Conservation (phyloP, 1,139 yeast genomes). For the Hanseniaspora uvarum region DNA sequence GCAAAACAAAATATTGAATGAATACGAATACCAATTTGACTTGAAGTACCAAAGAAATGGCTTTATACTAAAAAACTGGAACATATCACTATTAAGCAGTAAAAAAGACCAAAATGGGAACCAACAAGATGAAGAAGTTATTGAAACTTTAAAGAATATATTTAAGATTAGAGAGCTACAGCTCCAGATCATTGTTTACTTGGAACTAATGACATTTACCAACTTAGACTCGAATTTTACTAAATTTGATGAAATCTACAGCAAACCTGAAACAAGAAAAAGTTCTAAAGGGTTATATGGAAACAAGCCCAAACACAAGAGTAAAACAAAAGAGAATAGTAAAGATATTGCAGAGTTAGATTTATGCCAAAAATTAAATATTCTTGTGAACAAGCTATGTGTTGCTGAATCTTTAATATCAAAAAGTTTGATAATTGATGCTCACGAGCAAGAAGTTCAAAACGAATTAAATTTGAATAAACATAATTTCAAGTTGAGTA, state of each 20-base stretch:
- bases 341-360: slow-evolving; percentile 20
- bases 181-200: slow-evolving; percentile 47
- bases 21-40: slow-evolving; percentile 15
- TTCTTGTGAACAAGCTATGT: slow-evolving; percentile 44
- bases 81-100: neutral
- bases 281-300: slow-evolving; percentile 21
- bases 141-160: slow-evolving; percentile 21
- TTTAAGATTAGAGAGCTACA: slow-evolving; percentile 60
- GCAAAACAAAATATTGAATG: neutral
- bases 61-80: slow-evolving; percentile 9
- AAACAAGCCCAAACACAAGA: slow-evolving; percentile 21
- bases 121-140: neutral
- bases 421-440: neutral
- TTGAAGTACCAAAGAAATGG: neutral
- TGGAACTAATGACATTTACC: slow-evolving; percentile 37
- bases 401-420: slow-evolving; percentile 42
- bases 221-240: slow-evolving; percentile 29
- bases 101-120: neutral
- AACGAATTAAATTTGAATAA: slow-evolving; percentile 25
- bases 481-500: neutral
- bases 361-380: slow-evolving; percentile 34
- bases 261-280: slow-evolving; percentile 33
- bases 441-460: neutral
- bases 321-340: slow-evolving; percentile 25
- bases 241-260: slow-evolving; percentile 28